Evolutionary conservation across 2,329 filamentous ascomycete species (phyloP).

Genomic region (Colletotrichum noveboracense): DNA sequence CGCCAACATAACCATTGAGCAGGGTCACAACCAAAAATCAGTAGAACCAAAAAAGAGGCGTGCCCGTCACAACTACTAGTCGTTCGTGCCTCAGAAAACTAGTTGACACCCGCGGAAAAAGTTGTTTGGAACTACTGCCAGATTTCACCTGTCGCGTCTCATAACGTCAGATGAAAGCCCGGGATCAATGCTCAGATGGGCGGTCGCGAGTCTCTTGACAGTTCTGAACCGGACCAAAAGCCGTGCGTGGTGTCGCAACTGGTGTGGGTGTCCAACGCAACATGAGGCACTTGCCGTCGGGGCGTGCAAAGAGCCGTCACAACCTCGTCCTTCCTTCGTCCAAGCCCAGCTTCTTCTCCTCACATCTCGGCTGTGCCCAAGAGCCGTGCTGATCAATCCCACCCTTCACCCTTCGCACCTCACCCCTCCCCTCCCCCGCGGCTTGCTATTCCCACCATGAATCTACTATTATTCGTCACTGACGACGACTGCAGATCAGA

Average conservation of each 20-base stretch:
- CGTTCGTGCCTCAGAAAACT: background rate
- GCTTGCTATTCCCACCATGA: background rate
- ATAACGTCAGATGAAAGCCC: slow-evolving; percentile 4
- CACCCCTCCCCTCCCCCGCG: background rate
- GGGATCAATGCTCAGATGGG: background rate
- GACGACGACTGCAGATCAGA: background rate
- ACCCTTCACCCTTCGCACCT: background rate
- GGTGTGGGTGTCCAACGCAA: background rate
- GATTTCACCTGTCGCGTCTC: background rate
- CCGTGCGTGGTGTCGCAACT: background rate
- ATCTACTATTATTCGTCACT: background rate
- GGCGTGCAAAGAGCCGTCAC: background rate
- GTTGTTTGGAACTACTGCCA: slow-evolving; percentile 6
- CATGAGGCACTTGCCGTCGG: slow-evolving; percentile 2
- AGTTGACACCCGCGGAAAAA: background rate
- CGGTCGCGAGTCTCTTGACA: background rate
- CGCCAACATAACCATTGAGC: background rate
- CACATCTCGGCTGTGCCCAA: slow-evolving; percentile 4
- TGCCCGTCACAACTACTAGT: background rate
- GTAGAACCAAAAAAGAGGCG: background rate
- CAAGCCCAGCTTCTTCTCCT: background rate
- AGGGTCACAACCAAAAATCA: background rate
- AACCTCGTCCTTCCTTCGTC: background rate
- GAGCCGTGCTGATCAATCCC: slow-evolving; percentile 14
- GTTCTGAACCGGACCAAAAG: background rate